Evolutionary conservation across 1,284 basidiomycete genomes (phyloP).

Genomic region (Austroboletus novae-zelandiae): DNA sequence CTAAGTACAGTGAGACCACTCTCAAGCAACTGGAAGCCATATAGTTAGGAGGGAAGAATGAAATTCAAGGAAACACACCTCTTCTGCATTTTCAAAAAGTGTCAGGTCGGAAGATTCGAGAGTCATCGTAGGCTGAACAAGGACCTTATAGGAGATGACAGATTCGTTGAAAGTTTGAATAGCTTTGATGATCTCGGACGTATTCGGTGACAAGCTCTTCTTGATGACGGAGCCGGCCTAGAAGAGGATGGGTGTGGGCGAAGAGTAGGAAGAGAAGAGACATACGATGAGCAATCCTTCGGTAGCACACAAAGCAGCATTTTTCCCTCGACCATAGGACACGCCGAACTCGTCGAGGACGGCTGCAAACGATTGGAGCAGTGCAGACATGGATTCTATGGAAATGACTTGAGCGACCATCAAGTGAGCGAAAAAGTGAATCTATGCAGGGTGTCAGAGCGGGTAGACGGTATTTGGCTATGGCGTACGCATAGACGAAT

Average conservation of each 20-base stretch:
- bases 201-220: conserved; percentile 46
- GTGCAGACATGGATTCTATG: conserved; percentile 69
- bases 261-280: neutral
- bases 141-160: conserved; percentile 51
- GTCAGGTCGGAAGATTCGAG: conserved; percentile 43
- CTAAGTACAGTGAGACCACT: conserved; percentile 56
- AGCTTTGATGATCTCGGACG: conserved; percentile 61
- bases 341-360: conserved; percentile 91
- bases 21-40: conserved; percentile 53
- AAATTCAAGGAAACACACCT: conserved; percentile 40
- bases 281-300: conserved; percentile 83
- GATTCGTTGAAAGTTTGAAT: conserved; percentile 67
- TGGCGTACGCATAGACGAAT: conserved; percentile 75
- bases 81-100: conserved; percentile 51
- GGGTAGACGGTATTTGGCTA: neutral
- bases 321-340: conserved; percentile 81
- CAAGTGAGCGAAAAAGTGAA: conserved; percentile 88
- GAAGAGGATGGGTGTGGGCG: conserved; percentile 1
- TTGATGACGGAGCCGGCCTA: conserved; percentile 63
- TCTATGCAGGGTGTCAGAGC: conserved; percentile 42
- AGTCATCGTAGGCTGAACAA: conserved; percentile 58
- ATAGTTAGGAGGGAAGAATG: neutral
- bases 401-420: conserved; percentile 75
- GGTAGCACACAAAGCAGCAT: conserved; percentile 81
- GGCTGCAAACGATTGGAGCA: conserved; percentile 78